Percentiles rank a stretch among this genome's conserved stretches.
phyloP scores from a whole-genome alignment of 495 filamentous ascomycete genomes.

The Amniculicola lignicola region DNA sequence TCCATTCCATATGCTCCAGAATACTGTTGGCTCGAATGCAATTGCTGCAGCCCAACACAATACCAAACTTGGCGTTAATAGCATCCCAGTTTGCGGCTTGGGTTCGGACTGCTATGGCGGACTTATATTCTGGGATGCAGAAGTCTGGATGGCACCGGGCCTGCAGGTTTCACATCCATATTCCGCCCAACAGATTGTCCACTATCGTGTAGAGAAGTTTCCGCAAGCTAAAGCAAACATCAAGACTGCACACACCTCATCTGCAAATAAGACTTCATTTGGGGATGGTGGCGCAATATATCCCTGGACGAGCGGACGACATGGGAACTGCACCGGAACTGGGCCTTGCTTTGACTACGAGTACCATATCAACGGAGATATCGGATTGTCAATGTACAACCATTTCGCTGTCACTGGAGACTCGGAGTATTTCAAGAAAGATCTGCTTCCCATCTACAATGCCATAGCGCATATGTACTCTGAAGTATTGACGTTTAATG shows the following conservation, averaged over 20 bases:
- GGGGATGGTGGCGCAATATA: slow-evolving; percentile 56
- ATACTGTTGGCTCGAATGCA: slow-evolving; percentile 54
- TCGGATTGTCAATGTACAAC: slow-evolving; percentile 59
- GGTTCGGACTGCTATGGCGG: slow-evolving; percentile 63
- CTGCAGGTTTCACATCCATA: slow-evolving; percentile 58
- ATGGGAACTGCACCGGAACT: slow-evolving; percentile 63
- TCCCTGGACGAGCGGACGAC: slow-evolving; percentile 63
- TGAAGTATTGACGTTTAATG: slow-evolving; percentile 55
- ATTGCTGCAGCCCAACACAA: slow-evolving; percentile 38
- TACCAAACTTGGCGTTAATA: slow-evolving; percentile 49
- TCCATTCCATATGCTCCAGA: slow-evolving; percentile 68
- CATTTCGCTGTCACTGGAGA: slow-evolving; percentile 62
- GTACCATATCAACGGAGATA: slow-evolving; percentile 70
- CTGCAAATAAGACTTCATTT: slow-evolving; percentile 49
- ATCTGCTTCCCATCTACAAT: slow-evolving; percentile 58
- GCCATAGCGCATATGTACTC: slow-evolving; percentile 57
- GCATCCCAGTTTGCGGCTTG: slow-evolving; percentile 60
- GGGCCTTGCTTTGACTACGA: slow-evolving; percentile 67
- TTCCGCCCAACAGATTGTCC: slow-evolving; percentile 55
- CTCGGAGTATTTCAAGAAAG: slow-evolving; percentile 50
- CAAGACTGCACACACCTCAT: slow-evolving; percentile 35
- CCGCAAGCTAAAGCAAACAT: slow-evolving; percentile 49
- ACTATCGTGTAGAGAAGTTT: slow-evolving; percentile 55
- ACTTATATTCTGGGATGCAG: slow-evolving; percentile 64
- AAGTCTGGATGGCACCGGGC: slow-evolving; percentile 64